Evolutionary conservation across 768 basidiomycete genomes (phyloP), one percentile per base, ranked within the genome.

Genomic region (Amanita subjunquillea): DNA sequence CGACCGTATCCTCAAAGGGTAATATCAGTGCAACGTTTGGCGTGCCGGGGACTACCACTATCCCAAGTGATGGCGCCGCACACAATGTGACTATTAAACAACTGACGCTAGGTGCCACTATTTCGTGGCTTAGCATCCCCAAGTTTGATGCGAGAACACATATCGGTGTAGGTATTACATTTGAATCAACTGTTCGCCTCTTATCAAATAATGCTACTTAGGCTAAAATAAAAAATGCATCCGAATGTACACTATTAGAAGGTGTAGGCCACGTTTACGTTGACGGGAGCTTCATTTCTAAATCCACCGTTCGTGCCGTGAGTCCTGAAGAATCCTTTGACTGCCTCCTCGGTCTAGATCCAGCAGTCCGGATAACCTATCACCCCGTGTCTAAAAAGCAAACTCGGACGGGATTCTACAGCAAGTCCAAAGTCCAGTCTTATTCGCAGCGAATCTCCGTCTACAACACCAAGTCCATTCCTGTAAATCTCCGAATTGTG

Each of bases 251-350:
- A 1, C 58, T 74, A 8, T 56, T 73, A 15, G 55, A 53, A 3
- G 73, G 73, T 0, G 57, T 48, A 0, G 69, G 68, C 0, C 71
- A 63, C 43, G 61, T 73, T 27, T 72, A 70, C 51, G 68, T 74
- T 2, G 69, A 74, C 51, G 71, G 72, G 6, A 69, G 67, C 53
- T 73, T 72, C 58, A 71, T 69, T 6, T 67, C 71, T 15, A 59
- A 63, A 8, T 67, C 69, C 0, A 48, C 47, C 15, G 52, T 75
- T 5, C 65, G 67, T 2, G 47, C 56, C 0, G 69, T 70, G 8
- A 67, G 67, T 30, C 70, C 73, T 0, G 60, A 66, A 39, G 73
- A 72, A 52, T 66, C 56, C 40, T 75, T 75, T 54, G 64, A 68
- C 23, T 72, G 67, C 38, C 60, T 69, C 2, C 65, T 73, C 4